Evolutionary conservation across 345 rosid species (phyloP).

Genomic region (Salix exigua): DNA sequence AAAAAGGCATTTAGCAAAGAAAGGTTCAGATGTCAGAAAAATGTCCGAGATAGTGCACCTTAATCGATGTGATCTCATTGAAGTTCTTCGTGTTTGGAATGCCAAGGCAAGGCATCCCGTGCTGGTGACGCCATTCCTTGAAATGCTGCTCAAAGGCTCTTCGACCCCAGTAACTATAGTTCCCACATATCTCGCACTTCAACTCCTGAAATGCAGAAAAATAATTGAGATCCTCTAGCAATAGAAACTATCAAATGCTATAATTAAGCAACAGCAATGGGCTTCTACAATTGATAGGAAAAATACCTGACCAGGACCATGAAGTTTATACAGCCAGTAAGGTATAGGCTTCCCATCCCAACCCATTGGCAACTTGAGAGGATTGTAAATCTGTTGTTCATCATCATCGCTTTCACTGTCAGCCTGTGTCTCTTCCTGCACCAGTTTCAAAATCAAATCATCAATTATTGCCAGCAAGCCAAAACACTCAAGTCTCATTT

Average conservation of each 20-base stretch:
- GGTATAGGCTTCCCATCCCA: constrained; percentile 99
- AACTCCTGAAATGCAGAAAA: constrained; percentile 54
- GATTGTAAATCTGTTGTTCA: constrained; percentile 88
- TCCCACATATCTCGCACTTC: constrained; percentile 94
- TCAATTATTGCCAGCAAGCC: not conserved
- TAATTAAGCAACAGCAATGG: not conserved
- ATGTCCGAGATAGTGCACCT: constrained; percentile 34
- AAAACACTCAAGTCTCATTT: not conserved
- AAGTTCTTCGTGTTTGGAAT: constrained; percentile 99
- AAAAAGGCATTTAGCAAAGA: not conserved
- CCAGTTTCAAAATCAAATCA: constrained; percentile 10
- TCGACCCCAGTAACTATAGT: constrained; percentile 95
- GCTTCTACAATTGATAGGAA: not conserved
- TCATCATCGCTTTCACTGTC: constrained; percentile 98
- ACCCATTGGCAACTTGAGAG: constrained; percentile 93
- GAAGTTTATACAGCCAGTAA: constrained; percentile 98
- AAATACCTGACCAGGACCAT: constrained; percentile 94
- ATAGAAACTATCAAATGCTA: not conserved
- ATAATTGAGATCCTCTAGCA: not conserved
- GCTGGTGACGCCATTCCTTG: constrained; percentile 98
- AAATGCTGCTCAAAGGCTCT: constrained; percentile 97
- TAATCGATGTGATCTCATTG: constrained; percentile 88
- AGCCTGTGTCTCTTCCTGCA: constrained; percentile 84
- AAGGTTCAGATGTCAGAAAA: not conserved
- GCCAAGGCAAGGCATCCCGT: constrained; percentile 98